Evolutionary conservation across 163 green algal genomes (phyloP).

Genomic region (Smithsoniella earleae): DNA sequence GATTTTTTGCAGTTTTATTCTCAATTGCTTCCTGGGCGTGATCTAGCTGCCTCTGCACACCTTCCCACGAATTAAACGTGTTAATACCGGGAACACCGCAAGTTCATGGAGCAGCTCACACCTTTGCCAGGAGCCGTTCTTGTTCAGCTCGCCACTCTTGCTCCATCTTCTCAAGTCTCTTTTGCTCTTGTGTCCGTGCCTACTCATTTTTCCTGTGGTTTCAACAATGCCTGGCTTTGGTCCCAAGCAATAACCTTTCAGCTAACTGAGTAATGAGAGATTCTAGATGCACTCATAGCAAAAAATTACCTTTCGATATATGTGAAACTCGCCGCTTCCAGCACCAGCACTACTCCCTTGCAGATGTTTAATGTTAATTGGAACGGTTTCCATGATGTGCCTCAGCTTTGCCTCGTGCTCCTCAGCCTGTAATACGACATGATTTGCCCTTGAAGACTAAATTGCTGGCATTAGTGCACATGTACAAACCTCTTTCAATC

Average conservation of each 20-base stretch:
- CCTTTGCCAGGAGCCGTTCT: not conserved
- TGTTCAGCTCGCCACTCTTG: not conserved
- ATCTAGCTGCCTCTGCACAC: slow-evolving; percentile 31
- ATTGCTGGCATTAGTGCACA: not conserved
- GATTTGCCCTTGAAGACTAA: not conserved
- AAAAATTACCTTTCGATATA: slow-evolving; percentile 50
- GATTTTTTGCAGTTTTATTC: slow-evolving; percentile 49
- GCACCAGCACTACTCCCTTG: slow-evolving; percentile 60
- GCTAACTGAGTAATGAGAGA: not conserved
- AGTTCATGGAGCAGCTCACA: no score
- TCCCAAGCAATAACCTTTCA: no score
- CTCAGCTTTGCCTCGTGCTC: slow-evolving; percentile 64
- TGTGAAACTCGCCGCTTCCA: slow-evolving; percentile 67
- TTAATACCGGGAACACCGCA: slow-evolving; percentile 45
- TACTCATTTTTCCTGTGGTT: not conserved
- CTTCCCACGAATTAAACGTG: slow-evolving; percentile 37
- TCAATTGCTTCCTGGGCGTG: slow-evolving; percentile 41
- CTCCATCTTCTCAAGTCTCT: slow-evolving; percentile 18
- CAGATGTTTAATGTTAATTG: slow-evolving; percentile 53
- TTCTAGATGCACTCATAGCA: not conserved
- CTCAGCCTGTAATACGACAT: slow-evolving; percentile 46
- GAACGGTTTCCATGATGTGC: slow-evolving; percentile 60
- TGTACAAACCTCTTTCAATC: not conserved
- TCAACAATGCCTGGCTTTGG: not conserved
- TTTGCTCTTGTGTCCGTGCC: slow-evolving; percentile 1